Evolutionary conservation across 2,329 filamentous ascomycete species (phyloP).

Genomic region (Trichoderma lentiforme): DNA sequence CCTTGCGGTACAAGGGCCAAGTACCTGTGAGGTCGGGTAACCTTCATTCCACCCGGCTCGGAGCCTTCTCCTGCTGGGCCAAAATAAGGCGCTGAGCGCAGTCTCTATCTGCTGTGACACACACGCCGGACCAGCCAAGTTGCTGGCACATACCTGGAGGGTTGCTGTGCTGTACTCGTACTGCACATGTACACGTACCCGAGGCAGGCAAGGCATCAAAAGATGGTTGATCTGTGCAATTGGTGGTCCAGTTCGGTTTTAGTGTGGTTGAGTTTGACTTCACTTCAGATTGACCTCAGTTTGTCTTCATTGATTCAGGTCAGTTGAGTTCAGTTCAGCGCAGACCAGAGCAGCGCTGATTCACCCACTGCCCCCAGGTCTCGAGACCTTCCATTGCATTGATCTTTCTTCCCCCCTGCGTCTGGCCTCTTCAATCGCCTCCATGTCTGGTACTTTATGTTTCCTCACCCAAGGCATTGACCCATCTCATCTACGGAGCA

Average conservation of each 20-base stretch:
- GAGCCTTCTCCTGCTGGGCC: background rate
- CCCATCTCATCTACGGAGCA: background rate
- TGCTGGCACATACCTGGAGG: background rate
- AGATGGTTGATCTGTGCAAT: background rate
- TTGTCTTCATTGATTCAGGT: background rate
- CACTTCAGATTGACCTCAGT: background rate
- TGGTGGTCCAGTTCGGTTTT: background rate
- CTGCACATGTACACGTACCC: background rate
- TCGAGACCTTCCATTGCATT: background rate
- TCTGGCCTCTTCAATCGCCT: background rate
- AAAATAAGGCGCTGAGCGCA: background rate
- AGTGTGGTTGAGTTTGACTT: background rate
- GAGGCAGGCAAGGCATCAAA: background rate
- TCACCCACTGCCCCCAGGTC: background rate
- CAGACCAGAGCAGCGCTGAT: background rate
- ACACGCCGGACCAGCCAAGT: background rate
- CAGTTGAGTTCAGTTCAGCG: background rate
- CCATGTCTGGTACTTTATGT: background rate
- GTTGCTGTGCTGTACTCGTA: background rate
- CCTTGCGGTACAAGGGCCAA: background rate
- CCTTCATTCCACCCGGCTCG: constrained; percentile 8
- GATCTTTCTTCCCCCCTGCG: background rate
- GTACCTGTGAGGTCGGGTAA: background rate
- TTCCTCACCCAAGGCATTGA: background rate
- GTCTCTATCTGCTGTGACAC: background rate